Evolutionary conservation across 208 protist genomes (phyloP).

Genomic region (Leishmania martiniquensis): DNA sequence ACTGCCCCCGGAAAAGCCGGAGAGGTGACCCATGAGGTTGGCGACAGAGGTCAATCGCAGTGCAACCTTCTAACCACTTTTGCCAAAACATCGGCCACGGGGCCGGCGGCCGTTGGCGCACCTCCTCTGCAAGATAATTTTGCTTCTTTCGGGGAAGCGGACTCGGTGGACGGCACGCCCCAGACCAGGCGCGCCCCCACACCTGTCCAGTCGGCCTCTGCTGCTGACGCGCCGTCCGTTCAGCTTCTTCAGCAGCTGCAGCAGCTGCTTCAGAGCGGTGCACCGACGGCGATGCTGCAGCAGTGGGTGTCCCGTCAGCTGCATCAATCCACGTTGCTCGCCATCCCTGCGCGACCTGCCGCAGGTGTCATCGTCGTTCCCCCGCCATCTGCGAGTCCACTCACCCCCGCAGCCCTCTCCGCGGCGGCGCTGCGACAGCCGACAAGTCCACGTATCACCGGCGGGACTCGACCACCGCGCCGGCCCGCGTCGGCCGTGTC

Average conservation of each 20-base stretch:
- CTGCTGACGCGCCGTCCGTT: constrained; percentile 3
- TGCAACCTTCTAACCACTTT: not conserved
- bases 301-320: constrained; percentile 30
- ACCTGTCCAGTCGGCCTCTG: not conserved
- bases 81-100: not conserved
- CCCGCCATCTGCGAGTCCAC: not conserved
- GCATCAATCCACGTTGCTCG: not conserved
- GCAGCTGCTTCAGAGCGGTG: constrained; percentile 21
- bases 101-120: not conserved
- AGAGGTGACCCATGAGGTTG: not conserved
- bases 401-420: not conserved
- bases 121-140: not conserved
- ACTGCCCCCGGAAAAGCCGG: not conserved
- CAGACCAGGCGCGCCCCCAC: not conserved
- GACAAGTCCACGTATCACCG: not conserved
- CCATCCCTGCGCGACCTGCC: not conserved
- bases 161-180: not conserved
- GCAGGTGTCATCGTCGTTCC: not conserved
- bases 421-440: not conserved
- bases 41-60: not conserved
- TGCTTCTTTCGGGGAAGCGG: not conserved
- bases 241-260: constrained; percentile 29
- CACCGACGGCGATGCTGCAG: constrained; percentile 16
- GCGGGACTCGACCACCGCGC: constrained; percentile 1
- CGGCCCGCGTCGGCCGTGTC: constrained; percentile 16